A percentile compares a stretch with the other conserved stretches of the same genome.
Evolutionary conservation across 345 rosid genomes (phyloP).

Genomic region (Carallia pectinifolia): DNA sequence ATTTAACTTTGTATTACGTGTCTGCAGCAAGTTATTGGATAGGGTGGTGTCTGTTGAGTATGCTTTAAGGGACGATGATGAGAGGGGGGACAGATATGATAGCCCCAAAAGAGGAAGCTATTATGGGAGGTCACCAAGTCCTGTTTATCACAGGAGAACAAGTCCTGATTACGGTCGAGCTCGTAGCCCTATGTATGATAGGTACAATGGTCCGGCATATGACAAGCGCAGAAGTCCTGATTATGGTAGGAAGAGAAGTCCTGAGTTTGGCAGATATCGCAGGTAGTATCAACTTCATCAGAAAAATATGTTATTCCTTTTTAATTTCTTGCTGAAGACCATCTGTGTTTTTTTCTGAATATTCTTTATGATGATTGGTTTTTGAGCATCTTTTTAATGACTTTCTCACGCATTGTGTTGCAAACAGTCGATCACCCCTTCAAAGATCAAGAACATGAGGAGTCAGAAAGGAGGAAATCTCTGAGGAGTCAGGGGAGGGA

Average conservation of each 20-base stretch:
- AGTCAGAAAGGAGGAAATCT: conserved; percentile 9
- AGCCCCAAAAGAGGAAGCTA: conserved; percentile 65
- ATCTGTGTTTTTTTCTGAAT: background rate
- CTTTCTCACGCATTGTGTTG: background rate
- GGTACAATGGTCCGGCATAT: conserved; percentile 58
- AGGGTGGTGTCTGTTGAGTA: conserved; percentile 85
- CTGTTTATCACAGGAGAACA: conserved; percentile 55
- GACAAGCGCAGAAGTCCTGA: conserved; percentile 49
- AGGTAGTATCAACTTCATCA: conserved; percentile 39
- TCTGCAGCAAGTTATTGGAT: conserved; percentile 71
- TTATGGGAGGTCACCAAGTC: conserved; percentile 69
- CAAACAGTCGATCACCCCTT: conserved; percentile 62
- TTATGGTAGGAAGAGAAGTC: conserved; percentile 45
- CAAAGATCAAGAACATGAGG: conserved; percentile 54
- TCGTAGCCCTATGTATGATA: conserved; percentile 69
- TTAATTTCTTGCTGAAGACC: background rate
- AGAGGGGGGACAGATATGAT: conserved; percentile 54
- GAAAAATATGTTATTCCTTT: background rate
- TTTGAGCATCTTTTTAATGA: too few relatives aligned
- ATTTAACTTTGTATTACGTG: background rate
- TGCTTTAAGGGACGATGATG: conserved; percentile 77
- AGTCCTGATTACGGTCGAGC: conserved; percentile 82
- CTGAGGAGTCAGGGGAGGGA: too few relatives aligned
- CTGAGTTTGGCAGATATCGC: conserved; percentile 53
- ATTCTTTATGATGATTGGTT: background rate